These are phyloP conservation scores for Metschnikowia orientalis DNA, from an alignment of 805 yeast genomes.

Conservation along the genomic window DNA sequence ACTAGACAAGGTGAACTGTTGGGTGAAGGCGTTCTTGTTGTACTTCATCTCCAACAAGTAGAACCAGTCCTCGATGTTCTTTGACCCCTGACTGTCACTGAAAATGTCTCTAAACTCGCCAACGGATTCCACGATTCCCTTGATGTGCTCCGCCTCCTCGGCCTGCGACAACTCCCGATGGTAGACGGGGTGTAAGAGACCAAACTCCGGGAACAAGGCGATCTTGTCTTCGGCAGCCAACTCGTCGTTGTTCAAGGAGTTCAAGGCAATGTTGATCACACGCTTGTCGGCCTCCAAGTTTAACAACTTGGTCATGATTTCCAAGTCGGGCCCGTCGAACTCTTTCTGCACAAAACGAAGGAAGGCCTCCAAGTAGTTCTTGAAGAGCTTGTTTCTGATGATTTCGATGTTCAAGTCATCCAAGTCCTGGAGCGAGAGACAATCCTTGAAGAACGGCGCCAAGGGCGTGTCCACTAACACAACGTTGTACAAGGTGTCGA, in stretches of 20 bases:
- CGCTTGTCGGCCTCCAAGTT: constrained; percentile 95
- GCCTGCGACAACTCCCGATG: constrained; percentile 64
- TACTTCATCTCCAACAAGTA: constrained; percentile 88
- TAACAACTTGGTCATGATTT: constrained; percentile 72
- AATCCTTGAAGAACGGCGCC: constrained; percentile 92
- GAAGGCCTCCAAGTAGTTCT: constrained; percentile 90
- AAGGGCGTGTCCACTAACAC: constrained; percentile 95
- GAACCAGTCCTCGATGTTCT: constrained; percentile 88
- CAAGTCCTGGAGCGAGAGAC: constrained; percentile 80
- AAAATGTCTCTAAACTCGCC: constrained; percentile 63
- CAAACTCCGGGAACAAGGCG: constrained; percentile 74
- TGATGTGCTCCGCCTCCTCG: constrained; percentile 84
- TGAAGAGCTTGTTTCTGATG: constrained; percentile 84
- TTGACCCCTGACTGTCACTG: constrained; percentile 37
- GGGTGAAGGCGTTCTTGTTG: constrained; percentile 91
- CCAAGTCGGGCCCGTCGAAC: constrained; percentile 71
- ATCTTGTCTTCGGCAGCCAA: constrained; percentile 68
- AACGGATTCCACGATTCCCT: constrained; percentile 56
- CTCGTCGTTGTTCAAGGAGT: constrained; percentile 77
- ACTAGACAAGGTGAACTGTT: constrained; percentile 86
- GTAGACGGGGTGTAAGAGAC: constrained; percentile 70
- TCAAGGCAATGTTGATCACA: constrained; percentile 83
- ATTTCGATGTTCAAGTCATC: constrained; percentile 96
- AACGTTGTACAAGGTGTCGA: constrained; percentile 86
- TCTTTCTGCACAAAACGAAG: constrained; percentile 55